Conservation (phyloP, 306 rosid species). For the Adenanthera pavonina region DNA sequence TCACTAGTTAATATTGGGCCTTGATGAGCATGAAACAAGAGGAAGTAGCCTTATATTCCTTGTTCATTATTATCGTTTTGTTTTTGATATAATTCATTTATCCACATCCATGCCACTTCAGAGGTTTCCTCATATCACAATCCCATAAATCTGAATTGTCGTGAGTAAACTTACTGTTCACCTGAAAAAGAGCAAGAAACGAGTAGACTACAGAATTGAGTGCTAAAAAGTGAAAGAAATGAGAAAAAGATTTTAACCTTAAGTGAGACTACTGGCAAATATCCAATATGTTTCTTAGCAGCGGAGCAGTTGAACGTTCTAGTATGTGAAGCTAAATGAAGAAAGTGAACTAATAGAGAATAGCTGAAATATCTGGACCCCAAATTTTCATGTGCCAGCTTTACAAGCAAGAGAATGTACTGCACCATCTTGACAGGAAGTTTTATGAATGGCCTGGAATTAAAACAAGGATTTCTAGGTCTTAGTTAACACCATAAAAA, state of each 20-base stretch:
- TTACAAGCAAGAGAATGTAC: slow-evolving; percentile 54
- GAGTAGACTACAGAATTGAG: neutral
- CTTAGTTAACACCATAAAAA: slow-evolving; percentile 37
- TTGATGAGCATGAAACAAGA: slow-evolving; percentile 16
- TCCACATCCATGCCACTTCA: slow-evolving; percentile 15
- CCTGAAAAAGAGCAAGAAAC: slow-evolving; percentile 26
- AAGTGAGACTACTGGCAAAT: slow-evolving; percentile 71
- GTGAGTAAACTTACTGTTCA: neutral
- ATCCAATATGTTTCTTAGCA: slow-evolving; percentile 70
- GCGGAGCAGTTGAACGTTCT: slow-evolving; percentile 73
- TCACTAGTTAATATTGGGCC: too few relatives aligned
- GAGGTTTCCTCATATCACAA: slow-evolving; percentile 32
- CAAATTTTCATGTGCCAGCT: slow-evolving; percentile 60
- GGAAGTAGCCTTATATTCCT: slow-evolving; percentile 4
- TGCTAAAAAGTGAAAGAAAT: slow-evolving; percentile 33
- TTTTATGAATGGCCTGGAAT: slow-evolving; percentile 76
- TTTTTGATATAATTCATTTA: neutral
- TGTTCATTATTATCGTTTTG: neutral
- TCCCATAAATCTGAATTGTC: slow-evolving; percentile 19
- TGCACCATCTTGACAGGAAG: slow-evolving; percentile 69
- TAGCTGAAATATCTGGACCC: slow-evolving; percentile 53
- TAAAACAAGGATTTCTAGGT: slow-evolving; percentile 37
- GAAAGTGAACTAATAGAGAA: slow-evolving; percentile 57
- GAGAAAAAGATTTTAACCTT: slow-evolving; percentile 51
- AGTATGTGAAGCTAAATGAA: slow-evolving; percentile 63